These are phyloP conservation scores for Fimicolochytrium jonesii DNA, from an alignment of 192 early-diverging fungal genomes.

Conservation along the genomic window DNA sequence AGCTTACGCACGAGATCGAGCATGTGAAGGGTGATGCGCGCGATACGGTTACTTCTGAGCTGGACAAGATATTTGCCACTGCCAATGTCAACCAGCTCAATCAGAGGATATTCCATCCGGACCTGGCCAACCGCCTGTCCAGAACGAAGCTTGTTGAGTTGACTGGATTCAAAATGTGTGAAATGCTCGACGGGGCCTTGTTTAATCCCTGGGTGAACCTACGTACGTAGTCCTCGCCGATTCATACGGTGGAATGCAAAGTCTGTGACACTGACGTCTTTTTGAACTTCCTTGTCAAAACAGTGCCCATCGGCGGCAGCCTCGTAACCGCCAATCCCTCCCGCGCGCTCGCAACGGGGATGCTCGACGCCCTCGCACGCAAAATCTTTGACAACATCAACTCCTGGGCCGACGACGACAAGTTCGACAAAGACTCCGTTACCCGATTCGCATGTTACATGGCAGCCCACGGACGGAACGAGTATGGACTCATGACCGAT, in stretches of 20 bases:
- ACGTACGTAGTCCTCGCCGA: not conserved
- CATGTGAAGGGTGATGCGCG: slow-evolving; percentile 2
- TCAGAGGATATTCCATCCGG: slow-evolving; percentile 14
- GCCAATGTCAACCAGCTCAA: not conserved
- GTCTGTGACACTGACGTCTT: too few relatives aligned
- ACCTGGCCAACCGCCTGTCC: slow-evolving; percentile 1
- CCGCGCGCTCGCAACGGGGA: slow-evolving; percentile 4
- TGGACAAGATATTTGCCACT: slow-evolving; percentile 10
- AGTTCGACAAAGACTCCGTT: slow-evolving; percentile 10
- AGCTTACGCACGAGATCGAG: slow-evolving; percentile 6
- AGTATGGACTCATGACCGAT: slow-evolving; percentile 18
- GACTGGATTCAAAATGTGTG: slow-evolving; percentile 22
- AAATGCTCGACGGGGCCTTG: slow-evolving; percentile 8
- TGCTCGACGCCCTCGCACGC: slow-evolving; percentile 22
- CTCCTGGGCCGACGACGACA: slow-evolving; percentile 17
- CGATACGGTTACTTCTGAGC: not conserved
- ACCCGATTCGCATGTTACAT: slow-evolving; percentile 25
- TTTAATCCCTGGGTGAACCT: slow-evolving; percentile 21
- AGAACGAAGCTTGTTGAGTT: slow-evolving; percentile 8
- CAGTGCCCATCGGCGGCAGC: slow-evolving; percentile 11
- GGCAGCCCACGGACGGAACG: slow-evolving; percentile 23
- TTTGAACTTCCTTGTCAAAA: too few relatives aligned
- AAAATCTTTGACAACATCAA: slow-evolving; percentile 25
- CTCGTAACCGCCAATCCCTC: slow-evolving; percentile 25
- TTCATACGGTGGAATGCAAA: too few relatives aligned